Evolutionary conservation across 805 yeast genomes (phyloP), one percentile per base, ranked within the genome.

Genomic region (Yamadazyma endophytica): DNA sequence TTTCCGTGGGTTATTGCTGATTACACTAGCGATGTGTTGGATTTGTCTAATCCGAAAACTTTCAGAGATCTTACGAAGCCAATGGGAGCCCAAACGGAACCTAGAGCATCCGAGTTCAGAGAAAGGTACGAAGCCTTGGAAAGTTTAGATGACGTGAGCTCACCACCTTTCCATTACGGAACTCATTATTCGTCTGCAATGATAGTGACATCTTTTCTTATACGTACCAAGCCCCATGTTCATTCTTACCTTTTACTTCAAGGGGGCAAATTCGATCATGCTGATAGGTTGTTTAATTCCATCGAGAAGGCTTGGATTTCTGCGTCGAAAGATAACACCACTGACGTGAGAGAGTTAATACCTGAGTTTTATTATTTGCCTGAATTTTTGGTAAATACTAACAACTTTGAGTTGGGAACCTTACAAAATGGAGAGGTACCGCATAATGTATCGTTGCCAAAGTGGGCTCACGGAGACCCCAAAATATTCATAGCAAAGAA

Each of bases 111-210:
- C 1, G 77, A 76, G 46, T 87, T 86, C 46, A 58, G 63, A 28
- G 92, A 85, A 34, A 57, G 96, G 32, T 88, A 68, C 45, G 80
- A 80, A 13, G 88, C 94, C 0, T 57, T 85, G 15, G 70, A 62
- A 14, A 77, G 82, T 32, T 60, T 87, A 35, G 46, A 71, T 12
- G 88, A 82, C 40, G 64, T 56, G 0, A 37, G 45, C 13, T 64
- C 86, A 0, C 87, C 88, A 0, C 84, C 95, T 0, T 87, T 87
- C 54, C 95, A 87, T 52, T 87, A 87, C 48, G 96, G 96, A 2
- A 88, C 96, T 0, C 96, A 87, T 53, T 87, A 87, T 50, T 86
- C 95, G 0, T 84, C 95, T 0, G 94, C 96, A 0, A 88, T 87
- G 96, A 86, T 87, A 49, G 95, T 86, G 2, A 72, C 94, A 0